phyloP scores from a whole-genome alignment of 2,329 filamentous ascomycete species.

The Magnaporthiopsis poae region DNA sequence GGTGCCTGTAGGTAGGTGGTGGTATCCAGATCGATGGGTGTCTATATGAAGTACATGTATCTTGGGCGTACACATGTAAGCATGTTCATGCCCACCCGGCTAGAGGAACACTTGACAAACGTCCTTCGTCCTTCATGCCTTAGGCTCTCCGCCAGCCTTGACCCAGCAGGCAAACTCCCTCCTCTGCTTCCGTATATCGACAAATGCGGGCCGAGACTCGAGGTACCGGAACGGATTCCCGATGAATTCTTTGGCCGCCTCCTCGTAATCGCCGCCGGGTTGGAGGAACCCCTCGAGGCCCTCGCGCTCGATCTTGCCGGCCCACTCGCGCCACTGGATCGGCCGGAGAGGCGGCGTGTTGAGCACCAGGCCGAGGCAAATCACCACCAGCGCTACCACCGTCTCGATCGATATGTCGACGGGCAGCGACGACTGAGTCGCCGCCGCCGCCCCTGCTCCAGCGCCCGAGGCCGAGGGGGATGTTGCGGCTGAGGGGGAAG shows the following conservation, averaged over 20 bases:
- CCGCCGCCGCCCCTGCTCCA: slow-evolving; percentile 28
- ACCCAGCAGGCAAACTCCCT: slow-evolving; percentile 72
- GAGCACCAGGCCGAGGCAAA: slow-evolving; percentile 74
- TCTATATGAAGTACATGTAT: too few species aligned
- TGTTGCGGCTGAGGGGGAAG: slow-evolving; percentile 28
- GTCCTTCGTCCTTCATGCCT: slow-evolving; percentile 9
- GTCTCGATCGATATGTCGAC: slow-evolving; percentile 84
- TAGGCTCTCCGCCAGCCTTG: slow-evolving; percentile 23
- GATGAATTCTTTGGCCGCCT: slow-evolving; percentile 58
- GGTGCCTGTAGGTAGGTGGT: neutral
- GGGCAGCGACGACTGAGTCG: slow-evolving; percentile 49
- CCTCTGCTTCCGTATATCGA: slow-evolving; percentile 75
- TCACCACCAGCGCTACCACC: slow-evolving; percentile 64
- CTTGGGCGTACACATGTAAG: neutral
- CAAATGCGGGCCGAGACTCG: slow-evolving; percentile 74
- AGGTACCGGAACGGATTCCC: slow-evolving; percentile 72
- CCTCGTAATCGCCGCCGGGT: slow-evolving; percentile 35
- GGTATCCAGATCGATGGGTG: neutral
- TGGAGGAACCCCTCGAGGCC: slow-evolving; percentile 47
- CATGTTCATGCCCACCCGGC: neutral
- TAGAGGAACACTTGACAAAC: too few species aligned
- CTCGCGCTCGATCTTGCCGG: slow-evolving; percentile 72
- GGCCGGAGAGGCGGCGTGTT: slow-evolving; percentile 71
- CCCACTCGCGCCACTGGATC: slow-evolving; percentile 74
- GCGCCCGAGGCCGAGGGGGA: slow-evolving; percentile 15